Base-by-base conservation (phyloP, 1,284 basidiomycete genomes). In the Fomitopsis pinicola region DNA sequence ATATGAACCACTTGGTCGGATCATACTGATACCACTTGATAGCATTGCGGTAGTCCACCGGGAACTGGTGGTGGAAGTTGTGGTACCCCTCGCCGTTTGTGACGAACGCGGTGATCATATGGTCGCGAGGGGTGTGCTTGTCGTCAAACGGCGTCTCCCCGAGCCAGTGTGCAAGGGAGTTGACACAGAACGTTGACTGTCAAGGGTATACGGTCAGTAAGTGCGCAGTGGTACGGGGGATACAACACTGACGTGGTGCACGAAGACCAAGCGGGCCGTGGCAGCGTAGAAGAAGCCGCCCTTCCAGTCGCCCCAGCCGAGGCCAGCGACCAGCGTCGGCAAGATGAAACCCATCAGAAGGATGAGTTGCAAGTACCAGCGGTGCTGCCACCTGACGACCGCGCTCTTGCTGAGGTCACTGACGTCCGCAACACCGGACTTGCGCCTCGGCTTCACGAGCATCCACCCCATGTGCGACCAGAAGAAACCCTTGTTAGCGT, bases 21-120 rank as follows among this genome's bases (percentile, higher is more conserved):
- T 93, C 90, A 69, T 94, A 95, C 74, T 95, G 93, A 73, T 92
- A 94, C 92, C 92, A 95, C 76, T 82, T 92, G 81, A 95, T 93
- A 46, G 93, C 94, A 71, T 96, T 96, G 46, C 95, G 85, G 80
- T 92, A 97, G 76, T 97, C 95, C 90, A 92, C 92, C 10, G 92
- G 92, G 84, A 95, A 94, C 76, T 95, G 91, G 71, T 92, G 93
- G 77, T 95, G 94, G 85, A 97, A 97, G 78, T 97, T 97, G 83
- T 97, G 94, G 80, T 97, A 97, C 14, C 95, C 94, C 76, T 97
- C 94, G 63, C 94, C 94, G 71, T 95, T 87, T 35, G 94, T 96
- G 62, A 86, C 87, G 48, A 96, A 80, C 10, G 94, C 94, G 42
- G 94, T 96, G 71, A 95, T 75, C 68, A 95, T 78, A 77, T 95